These are phyloP conservation scores for Biscogniauxia mediterranea DNA, from an alignment of 2,329 filamentous ascomycete species.

Conservation along the genomic window DNA sequence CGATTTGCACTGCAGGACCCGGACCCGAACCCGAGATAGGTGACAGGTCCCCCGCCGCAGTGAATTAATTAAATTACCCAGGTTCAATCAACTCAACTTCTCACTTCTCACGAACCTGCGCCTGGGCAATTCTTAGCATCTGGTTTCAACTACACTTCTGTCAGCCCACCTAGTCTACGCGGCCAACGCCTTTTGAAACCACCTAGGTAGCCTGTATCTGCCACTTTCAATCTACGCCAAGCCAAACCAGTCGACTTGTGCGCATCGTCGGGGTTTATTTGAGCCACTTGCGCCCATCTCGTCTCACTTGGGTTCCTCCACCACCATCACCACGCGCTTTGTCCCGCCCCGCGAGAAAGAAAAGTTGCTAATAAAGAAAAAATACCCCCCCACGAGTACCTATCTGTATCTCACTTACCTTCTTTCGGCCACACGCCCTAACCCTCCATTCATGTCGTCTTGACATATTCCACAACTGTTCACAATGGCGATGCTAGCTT, in stretches of 20 bases:
- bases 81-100: too few species aligned
- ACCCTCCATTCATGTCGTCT: slow-evolving; percentile 15
- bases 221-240: slow-evolving; percentile 2
- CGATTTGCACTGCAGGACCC: too few species aligned
- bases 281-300: neutral
- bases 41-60: neutral
- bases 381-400: slow-evolving; percentile 1
- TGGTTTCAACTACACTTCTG: slow-evolving; percentile 1
- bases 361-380: slow-evolving; percentile 5
- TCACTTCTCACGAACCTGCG: neutral
- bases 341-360: neutral
- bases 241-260: slow-evolving; percentile 7
- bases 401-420: slow-evolving; percentile 2
- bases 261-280: neutral
- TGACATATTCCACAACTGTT: slow-evolving; percentile 14
- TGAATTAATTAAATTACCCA: neutral
- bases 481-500: slow-evolving; percentile 74
- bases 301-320: neutral
- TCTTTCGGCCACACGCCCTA: slow-evolving; percentile 3
- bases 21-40: too few species aligned
- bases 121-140: neutral
- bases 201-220: slow-evolving; percentile 9
- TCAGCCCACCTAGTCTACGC: slow-evolving; percentile 14
- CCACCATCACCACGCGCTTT: neutral
- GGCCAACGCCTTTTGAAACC: slow-evolving; percentile 25